These are phyloP conservation scores for Cryphonectria nitschkei DNA, from an alignment of 2,329 filamentous ascomycete genomes.

Conservation along the genomic window DNA sequence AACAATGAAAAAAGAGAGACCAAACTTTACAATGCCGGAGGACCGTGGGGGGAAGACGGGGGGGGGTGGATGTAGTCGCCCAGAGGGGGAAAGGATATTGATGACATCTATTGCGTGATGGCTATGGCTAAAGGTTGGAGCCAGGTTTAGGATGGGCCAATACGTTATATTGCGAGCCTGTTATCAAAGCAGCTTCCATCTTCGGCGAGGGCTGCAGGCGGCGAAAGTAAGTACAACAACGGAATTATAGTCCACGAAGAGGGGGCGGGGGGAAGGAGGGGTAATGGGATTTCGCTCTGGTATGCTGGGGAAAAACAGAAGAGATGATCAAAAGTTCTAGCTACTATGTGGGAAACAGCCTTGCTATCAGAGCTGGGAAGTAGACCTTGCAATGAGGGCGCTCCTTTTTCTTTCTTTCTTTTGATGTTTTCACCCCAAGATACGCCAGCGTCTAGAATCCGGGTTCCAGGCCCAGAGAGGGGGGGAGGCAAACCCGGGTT, in stretches of 20 bases:
- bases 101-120: conserved; percentile 5
- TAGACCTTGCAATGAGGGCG: no score
- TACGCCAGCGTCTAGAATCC: neutral
- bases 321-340: neutral
- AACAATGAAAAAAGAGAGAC: neutral
- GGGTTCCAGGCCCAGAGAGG: neutral
- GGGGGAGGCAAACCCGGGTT: neutral
- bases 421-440: neutral
- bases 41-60: neutral
- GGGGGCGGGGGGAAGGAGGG: neutral
- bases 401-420: no score
- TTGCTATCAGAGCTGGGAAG: neutral
- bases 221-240: neutral
- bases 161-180: neutral
- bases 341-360: neutral
- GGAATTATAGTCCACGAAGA: neutral
- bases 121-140: neutral
- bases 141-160: neutral
- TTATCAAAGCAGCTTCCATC: conserved; percentile 16
- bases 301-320: neutral
- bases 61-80: neutral
- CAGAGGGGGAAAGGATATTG: neutral
- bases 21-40: neutral
- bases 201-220: conserved; percentile 11
- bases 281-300: neutral